These are phyloP conservation scores for Populus simonii DNA, from an alignment of 345 rosid genomes.

Conservation along the genomic window DNA sequence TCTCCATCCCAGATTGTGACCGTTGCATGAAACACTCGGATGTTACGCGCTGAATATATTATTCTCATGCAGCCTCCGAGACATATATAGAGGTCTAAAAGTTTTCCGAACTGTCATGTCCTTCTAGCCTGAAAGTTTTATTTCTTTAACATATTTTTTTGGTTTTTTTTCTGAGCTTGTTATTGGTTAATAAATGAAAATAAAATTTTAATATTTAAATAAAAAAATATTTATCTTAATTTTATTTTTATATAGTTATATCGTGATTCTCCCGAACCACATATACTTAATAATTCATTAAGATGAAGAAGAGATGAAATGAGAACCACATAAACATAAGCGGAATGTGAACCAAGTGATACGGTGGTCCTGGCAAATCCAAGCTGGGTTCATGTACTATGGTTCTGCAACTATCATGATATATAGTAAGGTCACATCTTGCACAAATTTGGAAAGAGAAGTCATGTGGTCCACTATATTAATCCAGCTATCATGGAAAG, in stretches of 20 bases:
- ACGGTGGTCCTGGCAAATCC: constrained; percentile 30
- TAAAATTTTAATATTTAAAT: no score
- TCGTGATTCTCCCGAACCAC: no score
- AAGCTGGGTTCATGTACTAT: constrained; percentile 16
- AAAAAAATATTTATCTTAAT: no score
- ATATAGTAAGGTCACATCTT: constrained; percentile 48
- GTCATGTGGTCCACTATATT: constrained; percentile 28
- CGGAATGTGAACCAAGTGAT: constrained; percentile 28
- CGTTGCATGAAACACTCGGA: no score
- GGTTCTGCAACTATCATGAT: constrained; percentile 15
- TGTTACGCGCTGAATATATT: no score
- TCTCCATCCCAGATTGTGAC: no score
- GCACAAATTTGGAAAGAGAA: constrained; percentile 26
- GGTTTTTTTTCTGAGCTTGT: rapidly evolving
- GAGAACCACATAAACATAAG: constrained; percentile 22
- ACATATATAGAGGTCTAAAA: no score
- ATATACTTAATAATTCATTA: neutral
- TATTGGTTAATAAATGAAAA: no score
- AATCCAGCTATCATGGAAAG: constrained; percentile 1
- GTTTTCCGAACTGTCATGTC: no score
- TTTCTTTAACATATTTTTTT: neutral
- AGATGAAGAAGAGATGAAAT: neutral
- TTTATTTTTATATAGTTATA: no score
- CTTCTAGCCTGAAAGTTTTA: rapidly evolving
- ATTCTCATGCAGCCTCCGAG: no score